Conservation (phyloP, 768 basidiomycete species). For the Leccinum subtestaceum region DNA sequence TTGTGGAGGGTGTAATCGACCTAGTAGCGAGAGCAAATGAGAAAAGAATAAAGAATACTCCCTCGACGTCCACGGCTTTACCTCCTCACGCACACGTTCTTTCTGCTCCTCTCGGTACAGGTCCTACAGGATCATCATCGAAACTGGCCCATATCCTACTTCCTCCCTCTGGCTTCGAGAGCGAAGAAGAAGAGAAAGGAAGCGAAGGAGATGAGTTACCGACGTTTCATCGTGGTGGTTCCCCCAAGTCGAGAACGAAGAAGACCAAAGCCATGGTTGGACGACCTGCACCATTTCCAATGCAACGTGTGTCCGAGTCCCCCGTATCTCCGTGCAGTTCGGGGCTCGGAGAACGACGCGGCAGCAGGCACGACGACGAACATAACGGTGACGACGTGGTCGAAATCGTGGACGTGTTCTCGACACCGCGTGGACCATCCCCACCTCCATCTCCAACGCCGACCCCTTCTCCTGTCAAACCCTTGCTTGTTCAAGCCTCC, state of each 20-base stretch:
- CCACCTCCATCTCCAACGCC: constrained; percentile 23
- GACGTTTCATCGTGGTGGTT: constrained; percentile 18
- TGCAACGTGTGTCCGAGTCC: constrained; percentile 14
- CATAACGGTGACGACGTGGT: not conserved
- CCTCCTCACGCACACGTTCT: not conserved
- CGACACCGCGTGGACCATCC: constrained; percentile 17
- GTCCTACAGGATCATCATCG: constrained; percentile 5
- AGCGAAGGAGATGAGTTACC: constrained; percentile 17
- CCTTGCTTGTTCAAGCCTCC: not conserved
- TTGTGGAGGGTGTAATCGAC: constrained; percentile 5
- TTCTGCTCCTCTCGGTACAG: constrained; percentile 2
- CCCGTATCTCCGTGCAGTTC: not conserved
- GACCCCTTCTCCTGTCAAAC: constrained; percentile 13
- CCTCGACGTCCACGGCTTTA: not conserved
- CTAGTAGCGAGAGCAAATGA: constrained; percentile 1
- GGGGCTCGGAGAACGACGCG: not conserved
- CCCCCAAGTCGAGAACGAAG: not conserved
- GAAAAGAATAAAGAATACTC: constrained; percentile 1
- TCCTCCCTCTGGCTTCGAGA: constrained; percentile 4
- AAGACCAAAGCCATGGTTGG: not conserved
- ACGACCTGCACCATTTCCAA: constrained; percentile 26
- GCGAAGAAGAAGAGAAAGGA: constrained; percentile 12
- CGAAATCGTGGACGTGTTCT: constrained; percentile 22
- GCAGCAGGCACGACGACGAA: not conserved
- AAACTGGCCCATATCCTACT: constrained; percentile 16